These are phyloP conservation scores for Oropetium thomaeum DNA, from an alignment of 176 grass and related monocot genomes.

Conservation along the genomic window DNA sequence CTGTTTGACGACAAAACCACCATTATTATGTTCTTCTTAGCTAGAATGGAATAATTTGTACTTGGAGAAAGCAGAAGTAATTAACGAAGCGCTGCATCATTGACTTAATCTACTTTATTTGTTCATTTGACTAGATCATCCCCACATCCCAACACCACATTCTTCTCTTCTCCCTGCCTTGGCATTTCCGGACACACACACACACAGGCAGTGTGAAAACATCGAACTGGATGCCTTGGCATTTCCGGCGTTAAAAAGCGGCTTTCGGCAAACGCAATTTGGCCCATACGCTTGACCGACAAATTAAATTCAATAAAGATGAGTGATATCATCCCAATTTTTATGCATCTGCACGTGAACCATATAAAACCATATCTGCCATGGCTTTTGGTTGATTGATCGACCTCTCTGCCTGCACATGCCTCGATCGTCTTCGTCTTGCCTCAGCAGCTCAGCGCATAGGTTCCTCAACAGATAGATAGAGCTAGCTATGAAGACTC, in stretches of 20 bases:
- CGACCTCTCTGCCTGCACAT: background rate
- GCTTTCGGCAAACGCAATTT: slow-evolving; percentile 24
- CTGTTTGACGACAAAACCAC: too few species aligned
- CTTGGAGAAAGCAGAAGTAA: too few species aligned
- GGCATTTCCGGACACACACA: background rate
- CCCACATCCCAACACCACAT: background rate
- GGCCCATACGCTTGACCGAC: background rate
- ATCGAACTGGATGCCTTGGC: background rate
- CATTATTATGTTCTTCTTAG: too few species aligned
- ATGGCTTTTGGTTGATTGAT: background rate
- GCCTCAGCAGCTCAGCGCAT: too few species aligned
- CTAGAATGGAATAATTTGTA: too few species aligned
- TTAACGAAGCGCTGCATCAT: too few species aligned
- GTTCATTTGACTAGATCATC: too few species aligned
- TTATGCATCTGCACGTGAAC: background rate
- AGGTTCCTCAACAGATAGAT: background rate
- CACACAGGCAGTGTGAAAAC: background rate
- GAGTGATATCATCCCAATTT: background rate
- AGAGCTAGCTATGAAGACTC: too few species aligned
- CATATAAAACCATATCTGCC: slow-evolving; percentile 5
- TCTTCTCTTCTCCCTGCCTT: background rate
- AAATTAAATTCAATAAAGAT: background rate
- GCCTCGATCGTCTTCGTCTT: background rate
- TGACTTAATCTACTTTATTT: too few species aligned
- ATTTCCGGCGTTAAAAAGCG: slow-evolving; percentile 5